Evolutionary conservation across 306 rosid species (phyloP), one percentile per base, ranked within the genome.

Genomic region (Casuarina cunninghamiana): DNA sequence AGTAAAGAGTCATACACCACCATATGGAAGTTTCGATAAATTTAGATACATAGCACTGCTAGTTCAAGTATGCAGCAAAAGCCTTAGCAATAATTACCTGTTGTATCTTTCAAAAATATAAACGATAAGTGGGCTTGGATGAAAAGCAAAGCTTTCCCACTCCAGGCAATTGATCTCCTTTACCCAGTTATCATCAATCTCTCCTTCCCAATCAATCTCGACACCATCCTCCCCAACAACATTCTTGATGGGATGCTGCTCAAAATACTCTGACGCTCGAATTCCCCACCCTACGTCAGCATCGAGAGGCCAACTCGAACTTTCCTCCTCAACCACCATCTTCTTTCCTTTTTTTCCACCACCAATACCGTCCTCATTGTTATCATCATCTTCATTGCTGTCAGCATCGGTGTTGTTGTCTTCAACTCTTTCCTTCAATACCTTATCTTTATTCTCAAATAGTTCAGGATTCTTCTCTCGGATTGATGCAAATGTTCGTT

Each of bases 141-240:
- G 97, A 78, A 88, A 93, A 79, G 97, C 99, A 87, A 87, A 88
- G 85, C 89, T 90, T 81, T 95, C 99, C 99, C 99, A 93, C 80
- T 95, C 97, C 87, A 91, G 84, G 60, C 93, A 95, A 75, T 95
- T 95, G 72, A 95, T 95, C 90, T 95, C 99, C 83, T 87, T 93
- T 71, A 95, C 96, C 96, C 96, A 93, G 69, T 85, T 89, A 78
- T 93, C 97, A 32, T 93, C 97, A 71, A 83, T 69, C 91, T 95
- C 97, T 62, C 98, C 98, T 86, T 95, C 97, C 97, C 97, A 95
- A 68, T 92, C 97, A 78, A 95, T 89, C 84, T 92, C 90, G 61
- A 72, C 84, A 53, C 97, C 98, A 84, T 92, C 88, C 61, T 90
- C 93, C 13, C 91, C 97, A 41, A 86, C 89, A 69, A 91, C 92